These are phyloP conservation scores for Warburgia ugandensis DNA, from an alignment of 164 flowering plant species.

Conservation along the genomic window DNA sequence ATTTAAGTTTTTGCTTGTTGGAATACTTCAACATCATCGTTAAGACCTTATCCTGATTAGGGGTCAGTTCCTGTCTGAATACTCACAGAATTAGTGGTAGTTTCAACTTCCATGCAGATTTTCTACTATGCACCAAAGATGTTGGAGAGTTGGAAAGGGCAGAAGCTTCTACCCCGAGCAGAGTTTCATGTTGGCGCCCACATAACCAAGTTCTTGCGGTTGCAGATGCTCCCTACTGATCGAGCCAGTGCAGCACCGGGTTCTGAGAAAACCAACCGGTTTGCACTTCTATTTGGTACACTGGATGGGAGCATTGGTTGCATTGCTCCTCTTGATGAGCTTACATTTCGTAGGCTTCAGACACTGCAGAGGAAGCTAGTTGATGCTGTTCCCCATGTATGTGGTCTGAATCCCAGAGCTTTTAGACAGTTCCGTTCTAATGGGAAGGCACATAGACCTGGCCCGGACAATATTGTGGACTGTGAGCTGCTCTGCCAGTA, in stretches of 20 bases:
- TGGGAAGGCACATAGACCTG: conserved; percentile 93
- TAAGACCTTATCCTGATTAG: not conserved
- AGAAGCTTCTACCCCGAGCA: conserved; percentile 91
- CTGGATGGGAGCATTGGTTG: conserved; percentile 95
- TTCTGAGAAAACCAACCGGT: conserved; percentile 85
- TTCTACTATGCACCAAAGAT: conserved; percentile 93
- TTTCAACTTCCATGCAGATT: conserved; percentile 38
- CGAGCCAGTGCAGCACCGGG: conserved; percentile 36
- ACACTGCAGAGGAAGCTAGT: conserved; percentile 80
- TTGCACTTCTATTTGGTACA: conserved; percentile 84
- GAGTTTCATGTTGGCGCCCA: conserved; percentile 97
- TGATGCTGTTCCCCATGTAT: conserved; percentile 85
- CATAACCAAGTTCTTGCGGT: conserved; percentile 81
- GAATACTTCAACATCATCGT: too few species aligned
- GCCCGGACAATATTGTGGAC: conserved; percentile 96
- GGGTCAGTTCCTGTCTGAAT: not conserved
- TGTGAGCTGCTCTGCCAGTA: conserved; percentile 94
- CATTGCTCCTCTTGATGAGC: conserved; percentile 93
- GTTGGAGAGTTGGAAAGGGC: conserved; percentile 98
- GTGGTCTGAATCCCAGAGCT: conserved; percentile 80
- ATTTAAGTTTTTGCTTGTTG: too few species aligned
- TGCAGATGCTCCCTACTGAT: conserved; percentile 87
- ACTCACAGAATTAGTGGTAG: not conserved
- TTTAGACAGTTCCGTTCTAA: conserved; percentile 77
- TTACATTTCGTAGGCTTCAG: conserved; percentile 87